A percentile compares a stretch with the other conserved stretches of the same genome.
These are phyloP conservation scores for Exophiala mesophila DNA, from an alignment of 2,329 filamentous ascomycete genomes.

Conservation along the genomic window DNA sequence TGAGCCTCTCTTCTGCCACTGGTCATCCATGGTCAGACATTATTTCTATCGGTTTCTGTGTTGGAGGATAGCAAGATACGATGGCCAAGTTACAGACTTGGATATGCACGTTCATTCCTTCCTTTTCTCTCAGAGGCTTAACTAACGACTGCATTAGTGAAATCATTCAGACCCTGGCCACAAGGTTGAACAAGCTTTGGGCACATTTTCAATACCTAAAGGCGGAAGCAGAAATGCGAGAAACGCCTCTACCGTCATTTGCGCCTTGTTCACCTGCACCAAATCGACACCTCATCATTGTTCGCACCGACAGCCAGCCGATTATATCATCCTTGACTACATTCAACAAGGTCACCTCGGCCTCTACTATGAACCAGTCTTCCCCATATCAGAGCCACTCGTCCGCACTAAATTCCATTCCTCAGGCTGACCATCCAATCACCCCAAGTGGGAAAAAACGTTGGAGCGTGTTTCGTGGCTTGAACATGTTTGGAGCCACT, in stretches of 20 bases:
- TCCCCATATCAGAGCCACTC: slow-evolving; percentile 35
- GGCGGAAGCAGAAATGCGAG: slow-evolving; percentile 57
- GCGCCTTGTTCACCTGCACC: slow-evolving; percentile 80
- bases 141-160: slow-evolving; percentile 43
- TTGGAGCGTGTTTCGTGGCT: slow-evolving; percentile 49
- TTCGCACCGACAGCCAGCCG: slow-evolving; percentile 68
- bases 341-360: slow-evolving; percentile 56
- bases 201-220: slow-evolving; percentile 73
- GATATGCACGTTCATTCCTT: slow-evolving; percentile 57
- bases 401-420: slow-evolving; percentile 31
- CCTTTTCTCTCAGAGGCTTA: background rate
- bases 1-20: slow-evolving; percentile 80
- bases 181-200: slow-evolving; percentile 69
- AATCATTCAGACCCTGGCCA: slow-evolving; percentile 64
- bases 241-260: slow-evolving; percentile 62
- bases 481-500: slow-evolving; percentile 40
- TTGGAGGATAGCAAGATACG: slow-evolving; percentile 79
- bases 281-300: slow-evolving; percentile 79
- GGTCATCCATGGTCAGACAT: slow-evolving; percentile 91
- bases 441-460: slow-evolving; percentile 35
- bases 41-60: slow-evolving; percentile 89
- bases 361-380: slow-evolving; percentile 30
- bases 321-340: slow-evolving; percentile 54
- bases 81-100: slow-evolving; percentile 58
- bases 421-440: slow-evolving; percentile 23